Conservation (phyloP, 331 rosid species). For the Dryas integrifolia region DNA sequence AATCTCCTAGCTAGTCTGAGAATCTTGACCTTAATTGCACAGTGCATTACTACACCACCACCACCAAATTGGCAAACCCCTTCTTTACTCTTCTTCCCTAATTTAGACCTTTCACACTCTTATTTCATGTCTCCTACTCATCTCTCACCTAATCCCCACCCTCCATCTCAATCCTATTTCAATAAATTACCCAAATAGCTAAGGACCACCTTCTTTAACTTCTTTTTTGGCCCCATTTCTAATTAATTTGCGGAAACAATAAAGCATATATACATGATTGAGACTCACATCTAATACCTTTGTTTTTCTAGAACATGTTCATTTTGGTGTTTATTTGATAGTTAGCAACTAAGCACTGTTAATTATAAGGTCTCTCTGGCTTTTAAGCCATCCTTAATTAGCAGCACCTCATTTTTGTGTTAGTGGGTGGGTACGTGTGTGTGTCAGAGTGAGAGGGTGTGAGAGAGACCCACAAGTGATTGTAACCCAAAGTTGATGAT, state of each 20-base stretch:
- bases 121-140: conserved; percentile 2
- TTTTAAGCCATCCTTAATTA: conserved; percentile 20
- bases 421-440: conserved; percentile 25
- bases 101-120: conserved; percentile 11
- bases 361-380: conserved; percentile 31
- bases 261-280: conserved; percentile 20
- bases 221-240: neutral
- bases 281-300: neutral
- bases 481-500: conserved; percentile 24
- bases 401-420: conserved; percentile 17
- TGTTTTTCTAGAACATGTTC: conserved; percentile 28
- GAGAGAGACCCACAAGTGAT: conserved; percentile 36
- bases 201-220: conserved; percentile 11
- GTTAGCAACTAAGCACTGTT: conserved; percentile 35
- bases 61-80: conserved; percentile 15
- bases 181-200: conserved; percentile 9
- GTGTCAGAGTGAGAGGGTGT: conserved; percentile 30
- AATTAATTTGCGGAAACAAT: neutral
- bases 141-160: conserved; percentile 5
- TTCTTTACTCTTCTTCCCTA: conserved; percentile 15
- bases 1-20: conserved; percentile 25
- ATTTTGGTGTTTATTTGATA: conserved; percentile 37
- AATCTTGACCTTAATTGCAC: conserved; percentile 34
- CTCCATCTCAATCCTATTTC: conserved; percentile 2
- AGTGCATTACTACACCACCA: neutral